Evolutionary conservation across 805 yeast species (phyloP).

Genomic region (Suhomyces sp.): DNA sequence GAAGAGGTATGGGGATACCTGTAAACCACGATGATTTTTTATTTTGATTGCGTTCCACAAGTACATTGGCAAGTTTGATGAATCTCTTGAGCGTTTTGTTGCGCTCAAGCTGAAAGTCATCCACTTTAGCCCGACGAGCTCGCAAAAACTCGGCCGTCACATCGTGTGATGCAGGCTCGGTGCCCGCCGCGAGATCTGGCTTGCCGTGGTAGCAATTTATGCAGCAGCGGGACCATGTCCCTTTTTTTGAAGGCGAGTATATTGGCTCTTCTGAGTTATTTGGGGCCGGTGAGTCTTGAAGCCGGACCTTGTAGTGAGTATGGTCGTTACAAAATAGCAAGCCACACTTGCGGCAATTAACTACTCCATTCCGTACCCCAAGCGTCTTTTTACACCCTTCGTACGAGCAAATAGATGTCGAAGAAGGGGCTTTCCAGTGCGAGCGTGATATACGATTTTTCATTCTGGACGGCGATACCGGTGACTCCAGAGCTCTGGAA

Average conservation of each 20-base stretch:
- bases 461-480: conserved; percentile 1
- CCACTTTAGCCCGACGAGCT: conserved; percentile 42
- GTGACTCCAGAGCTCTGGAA: background rate
- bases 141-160: conserved; percentile 40
- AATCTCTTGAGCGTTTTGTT: conserved; percentile 59
- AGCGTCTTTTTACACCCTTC: conserved; percentile 41
- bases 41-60: conserved; percentile 14
- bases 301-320: conserved; percentile 45
- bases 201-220: conserved; percentile 52
- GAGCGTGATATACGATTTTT: conserved; percentile 38
- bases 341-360: conserved; percentile 80
- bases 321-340: conserved; percentile 64
- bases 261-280: background rate
- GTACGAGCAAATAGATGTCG: conserved; percentile 37
- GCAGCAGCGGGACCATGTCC: conserved; percentile 75
- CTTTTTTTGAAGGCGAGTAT: conserved; percentile 32
- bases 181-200: conserved; percentile 54
- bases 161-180: conserved; percentile 36
- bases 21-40: conserved; percentile 2
- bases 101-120: conserved; percentile 50
- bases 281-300: background rate
- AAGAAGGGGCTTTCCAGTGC: conserved; percentile 58
- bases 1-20: background rate
- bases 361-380: conserved; percentile 51
- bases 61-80: conserved; percentile 40